These are phyloP conservation scores for Linaria vulgaris DNA, from an alignment of 257 asterid species.

Conservation along the genomic window DNA sequence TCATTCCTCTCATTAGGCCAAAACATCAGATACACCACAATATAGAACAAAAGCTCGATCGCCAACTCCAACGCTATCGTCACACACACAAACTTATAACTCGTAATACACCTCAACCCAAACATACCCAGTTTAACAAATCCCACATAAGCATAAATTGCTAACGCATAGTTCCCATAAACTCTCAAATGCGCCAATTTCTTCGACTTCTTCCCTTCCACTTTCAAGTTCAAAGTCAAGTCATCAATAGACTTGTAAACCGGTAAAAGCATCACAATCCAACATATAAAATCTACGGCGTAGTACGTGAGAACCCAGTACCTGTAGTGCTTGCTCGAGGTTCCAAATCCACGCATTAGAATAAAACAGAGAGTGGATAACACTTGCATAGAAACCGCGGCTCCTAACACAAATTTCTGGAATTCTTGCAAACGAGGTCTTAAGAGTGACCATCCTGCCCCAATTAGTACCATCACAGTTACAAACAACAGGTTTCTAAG, in stretches of 20 bases:
- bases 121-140: constrained; percentile 40
- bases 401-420: constrained; percentile 14
- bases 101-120: constrained; percentile 24
- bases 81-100: constrained; percentile 31
- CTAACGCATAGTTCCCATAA: constrained; percentile 25
- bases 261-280: constrained; percentile 29
- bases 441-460: constrained; percentile 42
- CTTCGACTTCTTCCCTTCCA: constrained; percentile 37
- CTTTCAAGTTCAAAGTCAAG: constrained; percentile 16
- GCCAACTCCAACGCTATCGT: constrained; percentile 38
- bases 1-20: constrained; percentile 45
- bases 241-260: constrained; percentile 27
- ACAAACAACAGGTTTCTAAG: constrained; percentile 21
- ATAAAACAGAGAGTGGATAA: constrained; percentile 27
- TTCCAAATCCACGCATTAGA: constrained; percentile 28
- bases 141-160: constrained; percentile 32
- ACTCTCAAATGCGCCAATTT: constrained; percentile 27
- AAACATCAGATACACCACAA: constrained; percentile 34
- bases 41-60: constrained; percentile 31
- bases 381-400: constrained; percentile 23
- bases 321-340: constrained; percentile 29
- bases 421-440: constrained; percentile 24
- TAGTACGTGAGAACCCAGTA: constrained; percentile 39
- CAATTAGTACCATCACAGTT: constrained; percentile 33
- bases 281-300: constrained; percentile 34